phyloP scores from a whole-genome alignment of 192 early-diverging fungal species.

The Radiomyces spectabilis region DNA sequence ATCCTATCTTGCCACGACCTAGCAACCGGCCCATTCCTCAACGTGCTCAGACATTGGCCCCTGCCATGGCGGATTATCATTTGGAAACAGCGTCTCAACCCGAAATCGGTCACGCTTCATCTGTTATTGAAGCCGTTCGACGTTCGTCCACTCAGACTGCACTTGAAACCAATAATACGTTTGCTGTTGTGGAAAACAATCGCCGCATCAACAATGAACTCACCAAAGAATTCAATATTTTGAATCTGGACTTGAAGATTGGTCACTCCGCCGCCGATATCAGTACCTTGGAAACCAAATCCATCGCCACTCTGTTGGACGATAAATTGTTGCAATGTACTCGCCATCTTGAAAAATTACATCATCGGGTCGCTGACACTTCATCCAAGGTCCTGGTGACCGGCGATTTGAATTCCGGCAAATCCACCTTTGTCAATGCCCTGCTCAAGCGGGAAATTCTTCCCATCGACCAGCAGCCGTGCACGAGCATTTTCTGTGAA shows the following conservation, averaged over 20 bases:
- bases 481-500: conserved; percentile 94
- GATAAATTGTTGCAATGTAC: conserved; percentile 59
- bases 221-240: conserved; percentile 43
- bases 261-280: conserved; percentile 56
- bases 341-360: conserved; percentile 76
- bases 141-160: conserved; percentile 16
- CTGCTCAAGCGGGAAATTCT: conserved; percentile 84
- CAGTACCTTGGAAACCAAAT: conserved; percentile 56
- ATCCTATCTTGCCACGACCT: conserved; percentile 29
- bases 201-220: background rate
- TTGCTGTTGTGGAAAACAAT: background rate
- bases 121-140: conserved; percentile 8
- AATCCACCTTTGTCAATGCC: conserved; percentile 96
- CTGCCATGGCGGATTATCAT: background rate
- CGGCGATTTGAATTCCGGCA: conserved; percentile 97
- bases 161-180: background rate
- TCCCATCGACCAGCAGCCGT: conserved; percentile 96
- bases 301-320: conserved; percentile 65
- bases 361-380: conserved; percentile 81
- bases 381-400: conserved; percentile 93
- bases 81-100: conserved; percentile 1
- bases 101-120: background rate
- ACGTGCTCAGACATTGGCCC: conserved; percentile 9
- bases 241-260: conserved; percentile 63
- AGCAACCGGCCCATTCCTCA: background rate